phyloP scores from a whole-genome alignment of 805 yeast genomes.

The Metschnikowia similis region DNA sequence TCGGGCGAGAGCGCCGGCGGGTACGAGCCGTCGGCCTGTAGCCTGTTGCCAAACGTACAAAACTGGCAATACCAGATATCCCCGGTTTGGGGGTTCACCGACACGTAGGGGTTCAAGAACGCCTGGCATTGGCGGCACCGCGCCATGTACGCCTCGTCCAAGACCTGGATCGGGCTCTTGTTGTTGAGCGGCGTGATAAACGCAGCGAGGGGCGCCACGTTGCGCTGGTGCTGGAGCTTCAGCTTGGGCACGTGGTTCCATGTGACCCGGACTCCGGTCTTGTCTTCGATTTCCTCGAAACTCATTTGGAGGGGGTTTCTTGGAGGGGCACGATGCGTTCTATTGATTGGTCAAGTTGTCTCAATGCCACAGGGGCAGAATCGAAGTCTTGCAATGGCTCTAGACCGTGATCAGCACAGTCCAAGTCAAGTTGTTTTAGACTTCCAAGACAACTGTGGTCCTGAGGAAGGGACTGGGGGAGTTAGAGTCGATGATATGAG shows the following conservation, averaged over 20 bases:
- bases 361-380: no score
- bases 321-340: not conserved
- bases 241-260: slow-evolving; percentile 64
- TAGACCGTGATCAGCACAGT: no score
- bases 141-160: slow-evolving; percentile 39
- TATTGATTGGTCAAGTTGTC: no score
- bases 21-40: slow-evolving; percentile 29
- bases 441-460: no score
- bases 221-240: slow-evolving; percentile 48
- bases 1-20: slow-evolving; percentile 25
- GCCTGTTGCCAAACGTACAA: slow-evolving; percentile 46
- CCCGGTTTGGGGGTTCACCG: slow-evolving; percentile 21
- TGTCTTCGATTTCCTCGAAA: slow-evolving; percentile 60
- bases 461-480: no score
- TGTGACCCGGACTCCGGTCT: slow-evolving; percentile 68
- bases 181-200: slow-evolving; percentile 57
- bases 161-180: slow-evolving; percentile 31
- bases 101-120: slow-evolving; percentile 50
- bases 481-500: no score
- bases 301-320: slow-evolving; percentile 23
- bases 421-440: no score
- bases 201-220: slow-evolving; percentile 53
- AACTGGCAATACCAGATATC: slow-evolving; percentile 54
- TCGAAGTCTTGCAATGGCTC: no score
- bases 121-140: slow-evolving; percentile 54